Percentiles rank a stretch among this genome's conserved stretches.
phyloP scores from a whole-genome alignment of 2,329 filamentous ascomycete species.

The Aspergillus sp. region DNA sequence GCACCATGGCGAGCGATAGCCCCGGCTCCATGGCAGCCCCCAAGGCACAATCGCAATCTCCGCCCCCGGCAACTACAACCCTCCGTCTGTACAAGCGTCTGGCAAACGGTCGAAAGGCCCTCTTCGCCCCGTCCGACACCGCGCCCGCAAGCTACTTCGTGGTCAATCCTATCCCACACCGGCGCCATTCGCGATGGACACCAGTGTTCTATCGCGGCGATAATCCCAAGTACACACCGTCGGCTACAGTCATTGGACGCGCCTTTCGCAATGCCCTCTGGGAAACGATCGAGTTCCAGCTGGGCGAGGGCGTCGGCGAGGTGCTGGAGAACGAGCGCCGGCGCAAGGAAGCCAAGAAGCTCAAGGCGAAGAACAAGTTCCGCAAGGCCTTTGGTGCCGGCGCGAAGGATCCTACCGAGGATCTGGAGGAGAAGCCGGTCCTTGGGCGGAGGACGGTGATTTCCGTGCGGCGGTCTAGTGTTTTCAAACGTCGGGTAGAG shows the following conservation, averaged over 20 bases:
- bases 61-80: not conserved
- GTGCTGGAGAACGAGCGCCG: conserved; percentile 7
- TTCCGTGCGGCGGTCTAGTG: not conserved
- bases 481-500: conserved; percentile 3
- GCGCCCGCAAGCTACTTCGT: conserved; percentile 8
- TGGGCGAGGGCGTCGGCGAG: conserved; percentile 10
- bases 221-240: conserved; percentile 9
- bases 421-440: not conserved
- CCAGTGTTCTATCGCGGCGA: conserved; percentile 11
- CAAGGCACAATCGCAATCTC: not conserved
- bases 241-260: conserved; percentile 3
- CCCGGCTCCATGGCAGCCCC: too few relatives aligned
- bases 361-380: conserved; percentile 7
- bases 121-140: conserved; percentile 5
- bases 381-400: conserved; percentile 5
- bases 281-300: conserved; percentile 2
- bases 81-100: conserved; percentile 8
- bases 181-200: conserved; percentile 1
- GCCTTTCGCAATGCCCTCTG: conserved; percentile 5
- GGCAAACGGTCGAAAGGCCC: conserved; percentile 8
- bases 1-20: too few relatives aligned
- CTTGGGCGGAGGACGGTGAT: not conserved
- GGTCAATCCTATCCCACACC: conserved; percentile 7
- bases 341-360: not conserved
- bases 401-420: not conserved